Conservation (phyloP, 2,329 filamentous ascomycete genomes). For the Leptodontidium sp. region DNA sequence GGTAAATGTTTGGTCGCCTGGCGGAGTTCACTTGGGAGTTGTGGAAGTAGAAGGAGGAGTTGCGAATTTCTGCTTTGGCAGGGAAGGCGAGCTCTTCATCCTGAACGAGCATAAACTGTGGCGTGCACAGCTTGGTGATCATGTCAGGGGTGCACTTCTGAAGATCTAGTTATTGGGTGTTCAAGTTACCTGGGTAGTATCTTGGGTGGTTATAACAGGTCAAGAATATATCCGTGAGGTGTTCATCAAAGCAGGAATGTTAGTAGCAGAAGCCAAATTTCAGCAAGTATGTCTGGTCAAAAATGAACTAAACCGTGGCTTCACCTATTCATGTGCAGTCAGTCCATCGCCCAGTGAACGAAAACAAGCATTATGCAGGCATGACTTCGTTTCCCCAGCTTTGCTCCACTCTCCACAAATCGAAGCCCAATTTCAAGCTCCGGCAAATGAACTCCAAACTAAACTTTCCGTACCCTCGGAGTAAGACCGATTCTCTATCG, state of each 20-base stretch:
- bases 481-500: not conserved
- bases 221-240: too few species aligned
- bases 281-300: too few species aligned
- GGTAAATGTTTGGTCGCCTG: conserved; percentile 57
- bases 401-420: too few species aligned
- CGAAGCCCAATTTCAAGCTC: not conserved
- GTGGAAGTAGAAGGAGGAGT: conserved; percentile 53
- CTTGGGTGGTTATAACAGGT: too few species aligned
- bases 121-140: conserved; percentile 4
- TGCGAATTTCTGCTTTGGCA: conserved; percentile 58
- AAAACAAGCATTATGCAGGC: too few species aligned
- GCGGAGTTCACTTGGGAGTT: conserved; percentile 54
- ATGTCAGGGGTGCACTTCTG: conserved; percentile 10
- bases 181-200: not conserved
- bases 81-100: conserved; percentile 54
- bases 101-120: conserved; percentile 46
- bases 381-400: too few species aligned
- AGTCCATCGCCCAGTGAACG: too few species aligned
- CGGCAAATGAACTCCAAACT: not conserved
- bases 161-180: not conserved
- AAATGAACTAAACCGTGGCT: too few species aligned
- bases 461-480: not conserved
- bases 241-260: too few species aligned
- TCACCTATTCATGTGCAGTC: too few species aligned
- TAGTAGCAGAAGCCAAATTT: too few species aligned